Conservation (phyloP, 257 asterid genomes). For the Echites panduratus region DNA sequence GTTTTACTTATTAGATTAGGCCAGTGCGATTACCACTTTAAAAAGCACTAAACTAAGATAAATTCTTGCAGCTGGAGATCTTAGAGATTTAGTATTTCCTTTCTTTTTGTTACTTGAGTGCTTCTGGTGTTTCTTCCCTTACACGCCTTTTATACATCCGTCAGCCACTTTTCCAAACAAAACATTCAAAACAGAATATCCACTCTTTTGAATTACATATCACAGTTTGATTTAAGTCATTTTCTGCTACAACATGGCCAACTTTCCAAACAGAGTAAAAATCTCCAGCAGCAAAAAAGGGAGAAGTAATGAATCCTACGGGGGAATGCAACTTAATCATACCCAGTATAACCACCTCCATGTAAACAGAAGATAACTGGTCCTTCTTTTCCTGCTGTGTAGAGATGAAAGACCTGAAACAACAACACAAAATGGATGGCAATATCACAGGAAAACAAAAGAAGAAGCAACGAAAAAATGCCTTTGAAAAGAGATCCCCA, state of each 20-base stretch:
- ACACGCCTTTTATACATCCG: neutral
- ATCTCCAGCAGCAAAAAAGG: neutral
- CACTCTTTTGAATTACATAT: neutral
- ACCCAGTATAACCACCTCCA: conserved; percentile 99
- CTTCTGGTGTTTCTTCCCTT: neutral
- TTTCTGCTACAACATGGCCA: neutral
- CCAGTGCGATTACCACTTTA: neutral
- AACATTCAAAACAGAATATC: neutral
- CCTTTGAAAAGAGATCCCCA: conserved; percentile 18
- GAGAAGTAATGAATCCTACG: neutral
- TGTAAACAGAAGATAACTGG: conserved; percentile 91
- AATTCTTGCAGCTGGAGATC: too few species aligned
- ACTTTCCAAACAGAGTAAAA: neutral
- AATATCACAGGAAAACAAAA: conserved; percentile 14
- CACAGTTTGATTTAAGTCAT: neutral
- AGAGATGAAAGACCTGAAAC: conserved; percentile 79
- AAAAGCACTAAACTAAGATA: neutral
- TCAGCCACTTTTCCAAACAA: neutral
- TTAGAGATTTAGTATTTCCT: neutral
- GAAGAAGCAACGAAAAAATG: conserved; percentile 14
- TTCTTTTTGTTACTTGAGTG: neutral
- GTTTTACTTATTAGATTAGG: neutral
- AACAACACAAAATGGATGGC: conserved; percentile 17
- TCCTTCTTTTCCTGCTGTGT: conserved; percentile 80
- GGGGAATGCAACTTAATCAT: conserved; percentile 15